Base-by-base conservation (phyloP, 2,329 filamentous ascomycete species). In the Tolypocladium capitatum region DNA sequence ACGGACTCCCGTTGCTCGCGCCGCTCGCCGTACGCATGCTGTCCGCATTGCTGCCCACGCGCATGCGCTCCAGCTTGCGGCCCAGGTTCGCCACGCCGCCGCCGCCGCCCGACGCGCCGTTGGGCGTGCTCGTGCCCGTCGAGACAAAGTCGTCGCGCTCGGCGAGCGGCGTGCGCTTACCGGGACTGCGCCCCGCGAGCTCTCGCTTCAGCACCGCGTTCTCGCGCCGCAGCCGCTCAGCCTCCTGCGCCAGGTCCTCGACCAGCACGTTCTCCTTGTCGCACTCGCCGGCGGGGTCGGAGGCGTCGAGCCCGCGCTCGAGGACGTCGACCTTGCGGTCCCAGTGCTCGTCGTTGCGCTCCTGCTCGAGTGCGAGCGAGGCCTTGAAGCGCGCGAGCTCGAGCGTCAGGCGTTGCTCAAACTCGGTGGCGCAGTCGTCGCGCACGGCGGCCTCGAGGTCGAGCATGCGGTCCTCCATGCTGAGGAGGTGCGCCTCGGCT, bases 381-480 rank as follows among this genome's bases (percentile, higher is more conserved):
- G 76, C 77, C 60, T 91, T 84, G 85, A 88, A 96, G n/a, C 86
- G 74, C 10, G 78, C 75, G 63, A 86, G 78, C 62, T 96, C 89
- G 13, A 82, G 68, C 20, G 81, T 77, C 43, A 96, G 74, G 11
- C 80, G 78, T 50, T 77, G 71, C 59, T 98, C 92, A 70, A 94
- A 94, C 59, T 96, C 92, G 2, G 70, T 73, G 55, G 82, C 90
- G 56, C 90, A 91, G 55, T 97, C 91, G 59, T 96, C 91, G 21
- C 92, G 82, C 30, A 97, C 79, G 6, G 84, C 83, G 56, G 86
- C 81, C 62, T 98, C 92, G 13, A 94, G 70, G 46, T 82, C 78
- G 5, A 80, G 56, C 57, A 81, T 69, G 5, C 75, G 65, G 24
- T 86, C 80, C 40, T 86, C 78, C 66, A 86, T 81, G 4, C 80